These are phyloP conservation scores for Leccinum incarnatum DNA, from an alignment of 768 basidiomycete genomes.

Conservation along the genomic window DNA sequence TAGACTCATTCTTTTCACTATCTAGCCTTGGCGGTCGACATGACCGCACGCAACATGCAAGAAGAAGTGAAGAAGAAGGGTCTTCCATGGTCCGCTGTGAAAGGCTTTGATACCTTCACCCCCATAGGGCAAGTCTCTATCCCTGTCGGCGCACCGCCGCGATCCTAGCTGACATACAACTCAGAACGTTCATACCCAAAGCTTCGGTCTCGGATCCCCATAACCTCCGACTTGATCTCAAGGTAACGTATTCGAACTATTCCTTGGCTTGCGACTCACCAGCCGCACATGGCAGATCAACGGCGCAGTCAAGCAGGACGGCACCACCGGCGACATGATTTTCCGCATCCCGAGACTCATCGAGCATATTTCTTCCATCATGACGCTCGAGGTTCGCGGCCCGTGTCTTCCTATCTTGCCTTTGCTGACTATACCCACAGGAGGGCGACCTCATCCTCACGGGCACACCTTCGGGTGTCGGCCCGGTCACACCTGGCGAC, in stretches of 20 bases:
- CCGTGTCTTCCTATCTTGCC: neutral
- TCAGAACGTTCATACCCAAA: slow-evolving; percentile 80
- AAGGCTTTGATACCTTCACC: slow-evolving; percentile 97
- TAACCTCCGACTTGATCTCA: slow-evolving; percentile 71
- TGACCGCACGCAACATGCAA: slow-evolving; percentile 96
- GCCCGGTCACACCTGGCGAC: slow-evolving; percentile 74
- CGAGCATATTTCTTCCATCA: slow-evolving; percentile 90
- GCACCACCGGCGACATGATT: slow-evolving; percentile 86
- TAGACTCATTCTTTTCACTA: neutral
- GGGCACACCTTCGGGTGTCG: slow-evolving; percentile 91
- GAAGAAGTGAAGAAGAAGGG: slow-evolving; percentile 89
- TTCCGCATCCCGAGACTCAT: slow-evolving; percentile 87
- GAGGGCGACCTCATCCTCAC: slow-evolving; percentile 92
- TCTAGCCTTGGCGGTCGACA: slow-evolving; percentile 87
- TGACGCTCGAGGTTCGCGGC: slow-evolving; percentile 80
- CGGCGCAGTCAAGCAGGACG: slow-evolving; percentile 77
- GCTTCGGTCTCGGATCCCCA: slow-evolving; percentile 65
- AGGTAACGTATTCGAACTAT: slow-evolving; percentile 41
- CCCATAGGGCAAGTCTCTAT: slow-evolving; percentile 69
- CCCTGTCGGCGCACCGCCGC: neutral
- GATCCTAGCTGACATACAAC: slow-evolving; percentile 2
- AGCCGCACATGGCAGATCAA: slow-evolving; percentile 60
- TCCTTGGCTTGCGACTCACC: neutral
- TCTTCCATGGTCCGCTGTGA: slow-evolving; percentile 96
- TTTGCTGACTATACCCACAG: slow-evolving; percentile 35